Conservation (phyloP, 768 basidiomycete species). For the Brasilioporus rufonigricans region DNA sequence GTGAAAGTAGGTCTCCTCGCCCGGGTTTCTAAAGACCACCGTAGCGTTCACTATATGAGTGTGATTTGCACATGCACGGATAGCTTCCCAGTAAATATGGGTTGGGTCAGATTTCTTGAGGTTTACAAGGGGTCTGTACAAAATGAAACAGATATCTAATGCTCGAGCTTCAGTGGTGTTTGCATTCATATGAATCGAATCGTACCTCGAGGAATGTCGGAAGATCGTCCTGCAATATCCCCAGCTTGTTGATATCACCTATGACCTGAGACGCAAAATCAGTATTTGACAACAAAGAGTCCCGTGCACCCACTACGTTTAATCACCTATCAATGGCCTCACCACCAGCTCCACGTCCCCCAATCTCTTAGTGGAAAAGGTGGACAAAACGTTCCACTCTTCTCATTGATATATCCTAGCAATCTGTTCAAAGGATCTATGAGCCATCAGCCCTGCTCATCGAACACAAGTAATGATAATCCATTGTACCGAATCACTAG, state of each 20-base stretch:
- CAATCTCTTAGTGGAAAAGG: conserved; percentile 72
- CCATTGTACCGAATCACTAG: conserved; percentile 79
- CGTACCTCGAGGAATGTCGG: conserved; percentile 66
- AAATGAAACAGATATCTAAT: conserved; percentile 69
- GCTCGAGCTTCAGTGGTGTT: background rate
- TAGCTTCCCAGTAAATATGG: conserved; percentile 35
- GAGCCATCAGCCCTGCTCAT: background rate
- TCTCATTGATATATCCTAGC: too few species aligned
- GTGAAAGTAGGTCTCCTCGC: too few species aligned
- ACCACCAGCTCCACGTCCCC: conserved; percentile 77
- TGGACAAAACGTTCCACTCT: too few species aligned
- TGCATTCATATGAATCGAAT: background rate
- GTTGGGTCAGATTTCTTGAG: conserved; percentile 63
- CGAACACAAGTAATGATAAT: background rate
- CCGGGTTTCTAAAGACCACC: too few species aligned
- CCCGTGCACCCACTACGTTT: conserved; percentile 54
- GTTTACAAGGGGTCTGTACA: conserved; percentile 56
- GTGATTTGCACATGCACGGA: too few species aligned
- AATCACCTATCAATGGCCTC: conserved; percentile 78
- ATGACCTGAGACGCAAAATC: conserved; percentile 26
- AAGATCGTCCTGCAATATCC: conserved; percentile 64
- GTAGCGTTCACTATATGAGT: too few species aligned
- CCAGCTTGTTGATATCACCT: conserved; percentile 45
- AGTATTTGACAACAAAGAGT: background rate
- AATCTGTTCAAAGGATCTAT: conserved; percentile 91